Percentiles rank a stretch among this genome's conserved stretches.
Evolutionary conservation across 2,329 filamentous ascomycete species (phyloP).

Genomic region (Clonostachys rosea): DNA sequence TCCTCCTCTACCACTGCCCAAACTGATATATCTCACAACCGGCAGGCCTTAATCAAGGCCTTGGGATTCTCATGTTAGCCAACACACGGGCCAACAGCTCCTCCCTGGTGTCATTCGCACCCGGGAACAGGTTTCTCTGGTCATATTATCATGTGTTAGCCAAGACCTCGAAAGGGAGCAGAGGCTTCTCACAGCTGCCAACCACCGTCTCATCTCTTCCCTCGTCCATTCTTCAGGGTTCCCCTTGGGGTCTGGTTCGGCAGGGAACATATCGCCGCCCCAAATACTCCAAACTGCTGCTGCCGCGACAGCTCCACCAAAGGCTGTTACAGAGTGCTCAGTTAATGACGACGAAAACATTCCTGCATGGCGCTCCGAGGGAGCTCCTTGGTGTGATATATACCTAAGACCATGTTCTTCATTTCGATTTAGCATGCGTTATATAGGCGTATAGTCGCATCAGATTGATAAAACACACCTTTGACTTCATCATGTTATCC

Average conservation of each 20-base stretch:
- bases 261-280: slow-evolving; percentile 80
- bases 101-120: slow-evolving; percentile 34
- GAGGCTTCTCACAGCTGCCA: slow-evolving; percentile 61
- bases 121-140: slow-evolving; percentile 41
- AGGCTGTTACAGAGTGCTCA: slow-evolving; percentile 46
- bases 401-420: slow-evolving; percentile 69
- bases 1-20: too few species aligned
- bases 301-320: slow-evolving; percentile 76
- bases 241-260: slow-evolving; percentile 70
- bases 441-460: too few species aligned
- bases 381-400: slow-evolving; percentile 8
- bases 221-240: slow-evolving; percentile 68
- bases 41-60: too few species aligned
- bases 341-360: too few species aligned
- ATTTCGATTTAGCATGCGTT: slow-evolving; percentile 2
- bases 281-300: slow-evolving; percentile 82
- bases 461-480: slow-evolving; percentile 38
- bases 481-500: slow-evolving; percentile 65
- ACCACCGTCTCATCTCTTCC: slow-evolving; percentile 77
- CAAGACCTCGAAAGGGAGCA: slow-evolving; percentile 8
- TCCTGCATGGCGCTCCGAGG: too few species aligned
- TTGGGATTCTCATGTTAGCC: slow-evolving; percentile 35
- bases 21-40: too few species aligned
- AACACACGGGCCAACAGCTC: slow-evolving; percentile 39
- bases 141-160: background rate